phyloP scores from a whole-genome alignment of 2,329 filamentous ascomycete species.

The Zymoseptoria brevis region DNA sequence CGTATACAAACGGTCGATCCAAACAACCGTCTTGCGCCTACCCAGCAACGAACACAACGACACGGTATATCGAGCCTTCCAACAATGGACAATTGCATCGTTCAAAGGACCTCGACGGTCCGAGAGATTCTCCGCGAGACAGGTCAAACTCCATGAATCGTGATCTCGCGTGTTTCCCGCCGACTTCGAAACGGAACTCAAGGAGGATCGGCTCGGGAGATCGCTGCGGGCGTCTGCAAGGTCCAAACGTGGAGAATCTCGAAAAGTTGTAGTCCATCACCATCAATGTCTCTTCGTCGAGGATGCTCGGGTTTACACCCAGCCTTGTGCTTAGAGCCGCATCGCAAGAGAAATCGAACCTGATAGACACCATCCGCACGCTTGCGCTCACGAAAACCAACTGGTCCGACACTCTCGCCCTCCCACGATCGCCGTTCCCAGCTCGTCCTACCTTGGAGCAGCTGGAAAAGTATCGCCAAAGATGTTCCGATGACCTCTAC shows the following conservation, averaged over 20 bases:
- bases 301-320: slow-evolving; percentile 8
- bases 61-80: neutral
- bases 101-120: no score
- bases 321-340: slow-evolving; percentile 8
- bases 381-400: slow-evolving; percentile 12
- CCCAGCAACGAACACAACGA: neutral
- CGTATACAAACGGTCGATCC: neutral
- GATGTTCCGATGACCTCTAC: slow-evolving; percentile 83
- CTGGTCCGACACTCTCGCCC: slow-evolving; percentile 36
- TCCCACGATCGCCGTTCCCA: slow-evolving; percentile 44
- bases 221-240: neutral
- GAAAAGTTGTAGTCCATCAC: neutral
- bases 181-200: neutral
- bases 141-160: neutral
- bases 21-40: neutral
- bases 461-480: slow-evolving; percentile 55
- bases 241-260: neutral
- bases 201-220: neutral
- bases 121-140: no score
- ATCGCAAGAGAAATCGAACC: neutral
- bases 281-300: neutral
- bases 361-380: slow-evolving; percentile 5
- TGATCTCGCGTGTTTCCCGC: neutral
- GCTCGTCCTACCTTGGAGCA: slow-evolving; percentile 36
- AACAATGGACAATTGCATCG: neutral